Percentiles rank a stretch among this genome's conserved stretches.
phyloP scores from a whole-genome alignment of 441 rosid species.

The Sinapis alba region DNA sequence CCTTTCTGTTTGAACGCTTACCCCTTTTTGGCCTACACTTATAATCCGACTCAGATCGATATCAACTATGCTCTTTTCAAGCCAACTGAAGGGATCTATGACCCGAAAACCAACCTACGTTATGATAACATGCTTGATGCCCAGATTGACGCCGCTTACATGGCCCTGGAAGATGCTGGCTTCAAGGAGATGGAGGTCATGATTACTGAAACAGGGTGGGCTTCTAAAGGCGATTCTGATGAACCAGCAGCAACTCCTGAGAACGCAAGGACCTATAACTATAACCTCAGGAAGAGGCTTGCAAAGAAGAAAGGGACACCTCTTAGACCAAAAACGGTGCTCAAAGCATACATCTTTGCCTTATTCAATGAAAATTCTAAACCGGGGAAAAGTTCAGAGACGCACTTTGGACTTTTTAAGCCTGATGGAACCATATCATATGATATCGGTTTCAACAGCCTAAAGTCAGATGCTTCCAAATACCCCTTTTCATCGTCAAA shows the following conservation, averaged over 20 bases:
- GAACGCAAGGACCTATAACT: slow-evolving; percentile 87
- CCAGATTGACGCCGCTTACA: slow-evolving; percentile 92
- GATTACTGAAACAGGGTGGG: slow-evolving; percentile 97
- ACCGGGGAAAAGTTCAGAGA: slow-evolving; percentile 89
- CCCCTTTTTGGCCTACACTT: slow-evolving; percentile 81
- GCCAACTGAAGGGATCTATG: slow-evolving; percentile 71
- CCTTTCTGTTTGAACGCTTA: slow-evolving; percentile 93
- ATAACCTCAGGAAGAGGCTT: slow-evolving; percentile 88
- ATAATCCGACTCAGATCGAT: slow-evolving; percentile 73
- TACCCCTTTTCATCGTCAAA: slow-evolving; percentile 52
- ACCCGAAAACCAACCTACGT: slow-evolving; percentile 60
- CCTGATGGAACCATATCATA: slow-evolving; percentile 87
- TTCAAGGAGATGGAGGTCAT: slow-evolving; percentile 83
- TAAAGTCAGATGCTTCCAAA: slow-evolving; percentile 72
- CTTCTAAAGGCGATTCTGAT: slow-evolving; percentile 78
- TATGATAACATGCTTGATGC: slow-evolving; percentile 99
- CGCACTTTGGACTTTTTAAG: slow-evolving; percentile 85
- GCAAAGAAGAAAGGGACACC: slow-evolving; percentile 97
- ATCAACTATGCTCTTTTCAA: slow-evolving; percentile 90
- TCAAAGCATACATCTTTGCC: slow-evolving; percentile 87
- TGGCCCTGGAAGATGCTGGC: slow-evolving; percentile 84
- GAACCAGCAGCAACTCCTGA: slow-evolving; percentile 78
- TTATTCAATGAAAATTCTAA: slow-evolving; percentile 78
- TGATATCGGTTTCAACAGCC: slow-evolving; percentile 75
- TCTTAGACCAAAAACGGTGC: slow-evolving; percentile 61